Evolutionary conservation across 768 basidiomycete species (phyloP), one percentile per base, ranked within the genome.

Genomic region (Mycena crocata): DNA sequence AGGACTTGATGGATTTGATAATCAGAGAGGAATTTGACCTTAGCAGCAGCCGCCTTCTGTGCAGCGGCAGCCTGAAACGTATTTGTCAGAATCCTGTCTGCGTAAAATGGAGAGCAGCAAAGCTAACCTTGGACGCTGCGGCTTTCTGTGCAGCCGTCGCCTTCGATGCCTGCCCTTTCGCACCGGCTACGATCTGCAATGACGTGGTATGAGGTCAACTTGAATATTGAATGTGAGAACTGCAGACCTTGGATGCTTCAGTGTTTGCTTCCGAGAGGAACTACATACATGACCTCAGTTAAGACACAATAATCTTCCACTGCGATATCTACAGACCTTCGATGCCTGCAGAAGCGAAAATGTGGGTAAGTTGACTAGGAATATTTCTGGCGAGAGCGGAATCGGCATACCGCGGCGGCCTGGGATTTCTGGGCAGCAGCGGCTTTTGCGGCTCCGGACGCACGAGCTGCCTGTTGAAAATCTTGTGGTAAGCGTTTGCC

Each of bases 401-500:
- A 28, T 35, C 24, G n/a, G n/a, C 51, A 10, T 64, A 64, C 66
- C 19, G 37, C 39, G 9, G 62, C 51, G 2, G 40, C 44, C 23
- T 63, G 67, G 9, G 60, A 32, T 34, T 68, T 58, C 35, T 68
- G 67, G 5, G 67, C 61, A 30, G 51, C 44, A 6, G 67, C 62
- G 23, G 62, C 56, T 57, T 64, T 68, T 12, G 66, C 58, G 26
- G 66, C 66, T 21, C 60, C 66, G 17, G 39, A 52, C 26, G 55
- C 5, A 23, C 59, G 50, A 28, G 62, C 67, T 4, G 60, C 49
- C 56, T 67, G 23, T 32, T 26, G 14, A 21, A 13, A 42, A 59
- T 26, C 10, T 54, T 26, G 21, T 30, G 24, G 39, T 37, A 2
- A 42, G 32, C 13, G 31, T 21, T 15, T 12, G 14, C 9, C 23